phyloP scores from a whole-genome alignment of 2,329 filamentous ascomycete genomes.

The Alternaria triticina region DNA sequence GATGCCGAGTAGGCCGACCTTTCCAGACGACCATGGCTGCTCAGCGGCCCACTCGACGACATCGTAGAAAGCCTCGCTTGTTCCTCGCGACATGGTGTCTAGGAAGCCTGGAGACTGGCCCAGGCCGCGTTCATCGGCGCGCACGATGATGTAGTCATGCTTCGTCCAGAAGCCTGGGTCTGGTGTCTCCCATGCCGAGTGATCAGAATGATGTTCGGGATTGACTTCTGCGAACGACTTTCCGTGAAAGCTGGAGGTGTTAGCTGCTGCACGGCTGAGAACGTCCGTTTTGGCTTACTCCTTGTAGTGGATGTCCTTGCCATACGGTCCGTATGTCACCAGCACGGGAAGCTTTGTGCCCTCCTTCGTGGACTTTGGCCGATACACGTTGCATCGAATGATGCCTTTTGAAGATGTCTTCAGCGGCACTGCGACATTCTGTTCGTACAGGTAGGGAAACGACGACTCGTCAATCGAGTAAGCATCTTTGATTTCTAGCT shows the following conservation, averaged over 20 bases:
- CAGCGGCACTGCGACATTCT: conserved; percentile 57
- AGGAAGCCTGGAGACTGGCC: conserved; percentile 61
- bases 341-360: conserved; percentile 62
- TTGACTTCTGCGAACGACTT: conserved; percentile 54
- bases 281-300: conserved; percentile 40
- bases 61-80: conserved; percentile 60
- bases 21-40: conserved; percentile 59
- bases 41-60: conserved; percentile 60
- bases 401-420: conserved; percentile 49
- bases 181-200: conserved; percentile 55
- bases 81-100: conserved; percentile 61
- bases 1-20: conserved; percentile 59
- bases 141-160: conserved; percentile 47
- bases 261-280: background rate
- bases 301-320: conserved; percentile 72
- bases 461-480: conserved; percentile 43
- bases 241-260: conserved; percentile 52
- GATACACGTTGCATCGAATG: conserved; percentile 60
- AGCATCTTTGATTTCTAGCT: conserved; percentile 40
- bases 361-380: conserved; percentile 50
- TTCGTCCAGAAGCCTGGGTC: conserved; percentile 50
- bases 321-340: conserved; percentile 75
- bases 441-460: conserved; percentile 57
- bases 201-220: conserved; percentile 45
- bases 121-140: conserved; percentile 59